Percentiles rank a stretch among this genome's conserved stretches.
phyloP scores from a whole-genome alignment of 768 basidiomycete genomes.

The Multifurca ochricompacta region DNA sequence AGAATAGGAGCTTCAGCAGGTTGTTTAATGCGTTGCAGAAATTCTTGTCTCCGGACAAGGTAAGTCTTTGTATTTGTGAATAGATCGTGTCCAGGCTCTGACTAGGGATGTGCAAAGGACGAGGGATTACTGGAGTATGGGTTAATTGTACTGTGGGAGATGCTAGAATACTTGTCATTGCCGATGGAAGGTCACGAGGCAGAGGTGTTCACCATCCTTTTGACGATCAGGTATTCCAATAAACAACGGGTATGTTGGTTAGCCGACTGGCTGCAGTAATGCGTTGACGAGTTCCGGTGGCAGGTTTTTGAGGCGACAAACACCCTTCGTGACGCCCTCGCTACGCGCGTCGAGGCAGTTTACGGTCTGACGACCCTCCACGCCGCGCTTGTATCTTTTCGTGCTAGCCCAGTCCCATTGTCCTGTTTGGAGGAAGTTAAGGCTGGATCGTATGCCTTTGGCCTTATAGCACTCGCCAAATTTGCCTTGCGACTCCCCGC shows the following conservation, averaged over 20 bases:
- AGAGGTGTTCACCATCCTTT: slow-evolving; percentile 62
- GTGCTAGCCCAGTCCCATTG: slow-evolving; percentile 40
- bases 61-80: slow-evolving; percentile 28
- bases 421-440: slow-evolving; percentile 44
- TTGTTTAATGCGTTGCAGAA: slow-evolving; percentile 58
- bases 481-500: slow-evolving; percentile 73
- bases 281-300: slow-evolving; percentile 1
- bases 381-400: slow-evolving; percentile 59
- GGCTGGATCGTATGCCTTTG: slow-evolving; percentile 69
- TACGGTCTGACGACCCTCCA: slow-evolving; percentile 82
- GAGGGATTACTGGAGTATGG: slow-evolving; percentile 68
- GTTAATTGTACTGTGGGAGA: slow-evolving; percentile 76
- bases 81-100: slow-evolving; percentile 10
- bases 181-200: slow-evolving; percentile 76
- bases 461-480: slow-evolving; percentile 75
- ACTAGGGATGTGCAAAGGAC: slow-evolving; percentile 39
- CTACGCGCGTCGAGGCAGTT: slow-evolving; percentile 68
- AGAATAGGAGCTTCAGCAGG: slow-evolving; percentile 59
- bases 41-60: slow-evolving; percentile 57
- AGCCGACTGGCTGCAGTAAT: not conserved
- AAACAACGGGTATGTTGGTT: slow-evolving; percentile 50
- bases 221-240: slow-evolving; percentile 67
- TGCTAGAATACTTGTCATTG: slow-evolving; percentile 64
- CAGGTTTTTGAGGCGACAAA: slow-evolving; percentile 81
- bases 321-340: slow-evolving; percentile 68